Conservation (phyloP, 2,329 filamentous ascomycete genomes). For the Ophiostoma sp. region DNA sequence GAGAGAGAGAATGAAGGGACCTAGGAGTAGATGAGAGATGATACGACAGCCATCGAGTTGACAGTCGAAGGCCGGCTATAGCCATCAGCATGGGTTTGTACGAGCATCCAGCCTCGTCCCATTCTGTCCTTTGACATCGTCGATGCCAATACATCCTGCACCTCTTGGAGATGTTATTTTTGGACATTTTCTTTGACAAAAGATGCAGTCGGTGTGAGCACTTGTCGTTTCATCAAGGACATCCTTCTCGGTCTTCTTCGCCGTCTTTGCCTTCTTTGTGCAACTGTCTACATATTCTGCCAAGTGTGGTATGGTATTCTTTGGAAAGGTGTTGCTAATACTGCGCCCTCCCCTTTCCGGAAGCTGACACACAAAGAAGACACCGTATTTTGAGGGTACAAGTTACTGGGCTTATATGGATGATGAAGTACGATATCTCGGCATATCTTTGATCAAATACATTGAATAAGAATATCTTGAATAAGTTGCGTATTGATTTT, state of each 20-base stretch:
- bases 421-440: no score
- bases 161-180: conserved; percentile 9
- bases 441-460: no score
- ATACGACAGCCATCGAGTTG: background rate
- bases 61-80: background rate
- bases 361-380: background rate
- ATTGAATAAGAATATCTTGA: no score
- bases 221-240: background rate
- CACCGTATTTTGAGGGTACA: no score
- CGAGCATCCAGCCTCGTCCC: background rate
- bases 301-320: background rate
- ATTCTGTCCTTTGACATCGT: background rate
- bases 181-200: background rate
- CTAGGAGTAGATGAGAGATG: background rate
- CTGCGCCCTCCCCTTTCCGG: conserved; percentile 2
- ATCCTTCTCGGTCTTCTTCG: background rate
- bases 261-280: background rate
- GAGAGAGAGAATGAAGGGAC: background rate
- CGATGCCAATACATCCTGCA: background rate
- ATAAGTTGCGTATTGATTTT: background rate
- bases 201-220: background rate
- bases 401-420: no score
- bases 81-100: background rate
- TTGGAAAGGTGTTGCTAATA: background rate
- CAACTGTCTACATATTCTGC: background rate